Evolutionary conservation across 2,329 filamentous ascomycete species (phyloP).

Genomic region (Pseudogymnoascus sp.): DNA sequence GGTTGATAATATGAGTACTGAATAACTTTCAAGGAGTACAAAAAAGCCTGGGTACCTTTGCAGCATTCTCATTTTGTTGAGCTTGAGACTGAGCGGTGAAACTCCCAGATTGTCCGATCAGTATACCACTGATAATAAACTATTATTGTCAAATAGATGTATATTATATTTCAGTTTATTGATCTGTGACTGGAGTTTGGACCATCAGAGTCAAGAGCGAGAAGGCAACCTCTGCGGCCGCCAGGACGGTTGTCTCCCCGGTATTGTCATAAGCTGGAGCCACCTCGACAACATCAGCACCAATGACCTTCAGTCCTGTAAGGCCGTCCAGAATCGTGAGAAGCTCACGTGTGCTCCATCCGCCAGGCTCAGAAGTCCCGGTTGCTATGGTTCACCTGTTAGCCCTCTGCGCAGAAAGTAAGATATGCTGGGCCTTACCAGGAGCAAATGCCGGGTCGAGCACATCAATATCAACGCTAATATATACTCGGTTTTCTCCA

Average conservation of each 20-base stretch:
- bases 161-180: neutral
- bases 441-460: constrained; percentile 43
- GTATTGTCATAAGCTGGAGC: constrained; percentile 55
- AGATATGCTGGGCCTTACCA: constrained; percentile 29
- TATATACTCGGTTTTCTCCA: constrained; percentile 44
- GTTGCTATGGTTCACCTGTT: neutral
- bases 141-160: too few relatives aligned
- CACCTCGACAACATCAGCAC: constrained; percentile 56
- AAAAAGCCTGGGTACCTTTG: neutral
- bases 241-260: constrained; percentile 48
- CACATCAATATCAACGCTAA: constrained; percentile 46
- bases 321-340: constrained; percentile 52
- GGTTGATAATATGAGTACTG: too few relatives aligned
- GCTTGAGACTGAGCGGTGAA: too few relatives aligned
- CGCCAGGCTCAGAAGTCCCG: constrained; percentile 54
- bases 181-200: constrained; percentile 24
- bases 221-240: constrained; percentile 41
- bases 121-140: too few relatives aligned
- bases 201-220: constrained; percentile 40
- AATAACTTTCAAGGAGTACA: neutral
- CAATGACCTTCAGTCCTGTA: constrained; percentile 49
- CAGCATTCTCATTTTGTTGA: neutral
- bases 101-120: too few relatives aligned
- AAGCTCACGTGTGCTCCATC: constrained; percentile 54
- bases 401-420: constrained; percentile 22